A percentile compares a stretch with the other conserved stretches of the same genome.
These are phyloP conservation scores for Bruguiera sexangula DNA, from an alignment of 345 rosid genomes.

Conservation along the genomic window DNA sequence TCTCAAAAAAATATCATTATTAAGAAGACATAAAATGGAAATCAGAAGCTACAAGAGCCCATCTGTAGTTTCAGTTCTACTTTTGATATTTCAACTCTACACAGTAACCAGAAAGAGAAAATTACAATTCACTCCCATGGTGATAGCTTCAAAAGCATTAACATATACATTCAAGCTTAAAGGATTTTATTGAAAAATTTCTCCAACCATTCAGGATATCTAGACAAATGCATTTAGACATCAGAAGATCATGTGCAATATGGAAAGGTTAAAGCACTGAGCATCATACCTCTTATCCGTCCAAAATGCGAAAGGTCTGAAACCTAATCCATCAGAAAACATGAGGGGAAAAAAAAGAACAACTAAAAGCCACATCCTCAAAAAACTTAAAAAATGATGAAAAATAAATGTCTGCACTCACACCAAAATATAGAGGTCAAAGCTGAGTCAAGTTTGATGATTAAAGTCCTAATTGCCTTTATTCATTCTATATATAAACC, in stretches of 20 bases:
- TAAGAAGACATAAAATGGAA: too few species aligned
- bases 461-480: too few species aligned
- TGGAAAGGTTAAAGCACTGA: neutral
- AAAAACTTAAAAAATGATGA: neutral
- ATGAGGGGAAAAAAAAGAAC: neutral
- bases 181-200: neutral
- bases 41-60: too few species aligned
- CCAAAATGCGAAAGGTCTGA: conserved; percentile 84
- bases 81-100: too few species aligned
- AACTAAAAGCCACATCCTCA: neutral
- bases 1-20: too few species aligned
- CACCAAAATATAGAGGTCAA: neutral
- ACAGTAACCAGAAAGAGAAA: too few species aligned
- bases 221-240: neutral
- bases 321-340: conserved; percentile 42
- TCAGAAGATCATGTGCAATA: neutral
- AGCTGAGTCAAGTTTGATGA: neutral
- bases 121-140: too few species aligned
- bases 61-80: too few species aligned
- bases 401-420: neutral
- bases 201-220: neutral
- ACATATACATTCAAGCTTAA: too few species aligned
- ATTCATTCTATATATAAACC: too few species aligned
- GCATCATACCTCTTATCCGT: conserved; percentile 68
- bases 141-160: too few species aligned